Conservation (phyloP, 257 asterid species). For the Salvia rosmarinus region DNA sequence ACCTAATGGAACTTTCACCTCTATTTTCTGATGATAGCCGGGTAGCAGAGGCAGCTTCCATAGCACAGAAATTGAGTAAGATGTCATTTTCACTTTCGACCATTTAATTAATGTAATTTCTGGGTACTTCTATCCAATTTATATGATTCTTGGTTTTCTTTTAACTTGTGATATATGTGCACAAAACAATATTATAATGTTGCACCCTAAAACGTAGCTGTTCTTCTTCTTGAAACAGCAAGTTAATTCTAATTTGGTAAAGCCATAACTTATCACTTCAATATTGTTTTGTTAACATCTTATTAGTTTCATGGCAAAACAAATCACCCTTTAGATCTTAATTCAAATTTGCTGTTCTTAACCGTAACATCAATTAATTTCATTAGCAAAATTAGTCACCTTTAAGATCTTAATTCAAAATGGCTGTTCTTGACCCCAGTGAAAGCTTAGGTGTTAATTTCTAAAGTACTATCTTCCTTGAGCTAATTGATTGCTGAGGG, state of each 20-base stretch:
- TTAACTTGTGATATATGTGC: constrained; percentile 22
- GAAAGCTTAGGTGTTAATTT: constrained; percentile 13
- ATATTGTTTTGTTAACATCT: neutral
- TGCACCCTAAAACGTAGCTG: constrained; percentile 9
- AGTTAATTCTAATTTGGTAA: constrained; percentile 14
- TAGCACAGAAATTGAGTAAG: constrained; percentile 98
- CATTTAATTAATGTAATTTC: neutral
- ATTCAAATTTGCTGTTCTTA: neutral
- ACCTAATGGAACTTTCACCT: constrained; percentile 97
- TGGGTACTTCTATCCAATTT: constrained; percentile 12
- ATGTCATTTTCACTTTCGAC: constrained; percentile 25
- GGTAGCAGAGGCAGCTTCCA: constrained; percentile 98
- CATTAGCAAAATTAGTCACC: constrained; percentile 8
- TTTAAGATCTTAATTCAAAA: constrained; percentile 18
- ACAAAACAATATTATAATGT: neutral
- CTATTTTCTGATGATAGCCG: constrained; percentile 97
- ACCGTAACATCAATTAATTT: neutral
- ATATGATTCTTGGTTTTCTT: constrained; percentile 14
- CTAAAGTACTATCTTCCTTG: neutral
- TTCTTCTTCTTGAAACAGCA: constrained; percentile 12
- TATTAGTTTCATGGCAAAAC: constrained; percentile 4
- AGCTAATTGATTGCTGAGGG: neutral
- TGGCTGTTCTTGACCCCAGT: constrained; percentile 17
- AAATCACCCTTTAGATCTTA: constrained; percentile 13
- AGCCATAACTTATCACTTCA: constrained; percentile 8